A percentile compares a stretch with the other conserved stretches of the same genome.
Evolutionary conservation across 2,329 filamentous ascomycete species (phyloP).

Genomic region (Raffaelea arxii): DNA sequence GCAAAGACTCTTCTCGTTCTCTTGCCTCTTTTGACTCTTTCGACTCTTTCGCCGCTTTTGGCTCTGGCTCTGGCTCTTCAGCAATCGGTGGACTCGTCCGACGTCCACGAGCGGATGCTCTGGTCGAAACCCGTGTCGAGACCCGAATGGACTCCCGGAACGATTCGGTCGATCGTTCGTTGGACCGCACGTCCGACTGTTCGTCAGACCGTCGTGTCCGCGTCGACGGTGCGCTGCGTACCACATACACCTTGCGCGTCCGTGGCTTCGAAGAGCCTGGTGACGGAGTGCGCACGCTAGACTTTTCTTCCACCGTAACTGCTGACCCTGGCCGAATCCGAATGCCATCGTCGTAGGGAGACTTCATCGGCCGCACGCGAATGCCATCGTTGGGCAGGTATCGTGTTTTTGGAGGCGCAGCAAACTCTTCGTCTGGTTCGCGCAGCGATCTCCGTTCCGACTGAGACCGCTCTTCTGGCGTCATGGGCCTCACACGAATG

Average conservation of each 20-base stretch:
- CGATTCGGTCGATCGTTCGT: too few species aligned
- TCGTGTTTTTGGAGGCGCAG: not conserved
- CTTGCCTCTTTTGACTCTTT: conserved; percentile 12
- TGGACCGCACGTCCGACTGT: too few species aligned
- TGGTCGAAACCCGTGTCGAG: too few species aligned
- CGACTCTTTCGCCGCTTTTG: not conserved
- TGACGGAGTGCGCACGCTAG: conserved; percentile 15
- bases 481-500: conserved; percentile 15
- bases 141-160: too few species aligned
- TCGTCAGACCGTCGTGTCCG: too few species aligned
- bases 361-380: not conserved
- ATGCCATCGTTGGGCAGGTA: conserved; percentile 1
- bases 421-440: not conserved
- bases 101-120: too few species aligned
- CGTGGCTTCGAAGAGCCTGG: not conserved
- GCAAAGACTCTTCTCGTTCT: conserved; percentile 21
- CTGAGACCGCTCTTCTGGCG: not conserved
- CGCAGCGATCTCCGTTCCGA: not conserved
- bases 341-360: not conserved
- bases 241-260: conserved; percentile 1
- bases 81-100: too few species aligned
- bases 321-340: conserved; percentile 1
- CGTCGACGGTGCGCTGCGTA: conserved; percentile 7
- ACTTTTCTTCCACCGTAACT: conserved; percentile 2
- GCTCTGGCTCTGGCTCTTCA: not conserved